Evolutionary conservation across 495 filamentous ascomycete genomes (phyloP).

Genomic region (Cryomyces antarcticus): DNA sequence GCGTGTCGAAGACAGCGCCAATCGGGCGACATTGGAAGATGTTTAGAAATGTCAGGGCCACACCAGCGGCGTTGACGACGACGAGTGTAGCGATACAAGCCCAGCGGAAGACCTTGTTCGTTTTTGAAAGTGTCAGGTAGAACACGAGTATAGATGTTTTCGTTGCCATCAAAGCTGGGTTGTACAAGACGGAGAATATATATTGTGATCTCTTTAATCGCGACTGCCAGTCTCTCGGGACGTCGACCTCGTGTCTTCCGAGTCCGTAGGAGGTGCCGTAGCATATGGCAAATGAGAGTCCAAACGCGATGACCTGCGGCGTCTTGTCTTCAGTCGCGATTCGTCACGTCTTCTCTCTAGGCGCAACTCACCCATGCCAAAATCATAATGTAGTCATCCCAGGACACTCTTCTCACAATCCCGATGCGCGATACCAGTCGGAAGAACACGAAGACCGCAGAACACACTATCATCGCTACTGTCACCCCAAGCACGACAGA

Average conservation of each 20-base stretch:
- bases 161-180: conserved; percentile 69
- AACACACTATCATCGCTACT: conserved; percentile 40
- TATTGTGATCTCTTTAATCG: conserved; percentile 50
- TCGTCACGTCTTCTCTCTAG: neutral
- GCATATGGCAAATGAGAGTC: conserved; percentile 56
- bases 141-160: conserved; percentile 88
- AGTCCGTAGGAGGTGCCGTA: conserved; percentile 50
- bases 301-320: conserved; percentile 51
- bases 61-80: conserved; percentile 58
- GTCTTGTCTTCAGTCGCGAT: neutral
- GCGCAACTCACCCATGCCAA: conserved; percentile 60
- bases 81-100: conserved; percentile 47
- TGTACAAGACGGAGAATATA: conserved; percentile 70
- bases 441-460: conserved; percentile 49
- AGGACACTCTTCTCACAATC: conserved; percentile 45
- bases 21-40: conserved; percentile 77
- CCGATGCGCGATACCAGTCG: conserved; percentile 51
- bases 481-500: conserved; percentile 69
- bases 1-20: conserved; percentile 34
- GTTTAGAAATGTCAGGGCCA: conserved; percentile 66
- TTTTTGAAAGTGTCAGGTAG: conserved; percentile 59
- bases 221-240: conserved; percentile 25
- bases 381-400: conserved; percentile 72
- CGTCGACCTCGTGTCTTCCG: conserved; percentile 51
- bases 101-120: conserved; percentile 49